Evolutionary conservation across 2,329 filamentous ascomycete species (phyloP).

Genomic region (Fusarium udum): DNA sequence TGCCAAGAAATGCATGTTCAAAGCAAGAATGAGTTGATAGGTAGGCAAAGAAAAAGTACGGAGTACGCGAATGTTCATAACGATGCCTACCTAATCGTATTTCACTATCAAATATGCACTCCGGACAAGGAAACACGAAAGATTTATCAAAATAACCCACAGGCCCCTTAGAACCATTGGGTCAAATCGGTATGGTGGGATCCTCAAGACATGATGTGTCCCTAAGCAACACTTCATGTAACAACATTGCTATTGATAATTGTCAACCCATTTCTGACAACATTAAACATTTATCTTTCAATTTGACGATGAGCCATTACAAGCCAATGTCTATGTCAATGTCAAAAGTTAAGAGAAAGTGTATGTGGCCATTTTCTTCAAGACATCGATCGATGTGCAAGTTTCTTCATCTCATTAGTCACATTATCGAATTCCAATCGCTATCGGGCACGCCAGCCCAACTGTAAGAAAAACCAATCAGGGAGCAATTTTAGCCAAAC

Average conservation of each 20-base stretch:
- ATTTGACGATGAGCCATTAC: background rate
- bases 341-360: background rate
- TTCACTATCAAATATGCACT: background rate
- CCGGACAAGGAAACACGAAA: background rate
- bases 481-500: background rate
- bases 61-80: background rate
- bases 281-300: background rate
- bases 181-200: background rate
- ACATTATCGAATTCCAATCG: slow-evolving; percentile 31
- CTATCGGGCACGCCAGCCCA: slow-evolving; percentile 23
- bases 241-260: background rate
- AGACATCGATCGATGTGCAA: background rate
- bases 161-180: background rate
- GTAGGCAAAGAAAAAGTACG: background rate
- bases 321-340: background rate
- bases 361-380: background rate
- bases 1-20: background rate
- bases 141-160: background rate
- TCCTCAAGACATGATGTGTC: background rate
- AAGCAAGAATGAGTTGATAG: background rate
- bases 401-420: slow-evolving; percentile 17
- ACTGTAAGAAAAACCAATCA: slow-evolving; percentile 1
- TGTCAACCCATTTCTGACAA: background rate
- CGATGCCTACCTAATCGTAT: background rate
- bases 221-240: background rate